A percentile compares a stretch with the other conserved stretches of the same genome.
These are phyloP conservation scores for Tulasnella sp. DNA, from an alignment of 768 basidiomycete species.

Conservation along the genomic window DNA sequence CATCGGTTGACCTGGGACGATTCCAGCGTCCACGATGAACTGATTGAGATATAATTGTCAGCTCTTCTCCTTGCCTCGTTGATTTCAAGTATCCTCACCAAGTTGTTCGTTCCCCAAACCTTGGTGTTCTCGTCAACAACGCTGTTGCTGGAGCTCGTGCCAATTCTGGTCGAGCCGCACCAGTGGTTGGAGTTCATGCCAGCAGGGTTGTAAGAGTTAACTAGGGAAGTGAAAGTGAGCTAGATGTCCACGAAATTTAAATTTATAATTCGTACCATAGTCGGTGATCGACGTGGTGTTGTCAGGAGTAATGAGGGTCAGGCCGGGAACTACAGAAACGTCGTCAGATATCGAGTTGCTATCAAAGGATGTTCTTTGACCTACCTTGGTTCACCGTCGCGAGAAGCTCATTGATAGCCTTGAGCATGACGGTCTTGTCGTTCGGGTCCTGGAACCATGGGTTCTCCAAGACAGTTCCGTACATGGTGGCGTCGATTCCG, in stretches of 20 bases:
- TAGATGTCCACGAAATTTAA: not conserved
- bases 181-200: conserved; percentile 56
- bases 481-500: conserved; percentile 50
- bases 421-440: conserved; percentile 51
- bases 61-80: not conserved
- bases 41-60: conserved; percentile 16
- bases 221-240: conserved; percentile 29
- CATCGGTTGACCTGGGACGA: conserved; percentile 43
- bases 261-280: conserved; percentile 41
- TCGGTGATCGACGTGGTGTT: conserved; percentile 51
- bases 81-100: conserved; percentile 34
- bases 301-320: conserved; percentile 59
- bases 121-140: conserved; percentile 59
- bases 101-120: conserved; percentile 48
- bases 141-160: conserved; percentile 37
- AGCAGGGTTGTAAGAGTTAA: conserved; percentile 41
- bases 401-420: conserved; percentile 50
- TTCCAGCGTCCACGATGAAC: conserved; percentile 53
- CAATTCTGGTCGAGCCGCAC: conserved; percentile 54
- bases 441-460: conserved; percentile 59
- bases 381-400: conserved; percentile 36
- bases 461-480: conserved; percentile 45
- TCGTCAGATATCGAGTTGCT: not conserved
- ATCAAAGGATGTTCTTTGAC: not conserved
- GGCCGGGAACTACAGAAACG: conserved; percentile 39